phyloP scores from a whole-genome alignment of 2,329 filamentous ascomycete genomes.

The Xylaria sp. region DNA sequence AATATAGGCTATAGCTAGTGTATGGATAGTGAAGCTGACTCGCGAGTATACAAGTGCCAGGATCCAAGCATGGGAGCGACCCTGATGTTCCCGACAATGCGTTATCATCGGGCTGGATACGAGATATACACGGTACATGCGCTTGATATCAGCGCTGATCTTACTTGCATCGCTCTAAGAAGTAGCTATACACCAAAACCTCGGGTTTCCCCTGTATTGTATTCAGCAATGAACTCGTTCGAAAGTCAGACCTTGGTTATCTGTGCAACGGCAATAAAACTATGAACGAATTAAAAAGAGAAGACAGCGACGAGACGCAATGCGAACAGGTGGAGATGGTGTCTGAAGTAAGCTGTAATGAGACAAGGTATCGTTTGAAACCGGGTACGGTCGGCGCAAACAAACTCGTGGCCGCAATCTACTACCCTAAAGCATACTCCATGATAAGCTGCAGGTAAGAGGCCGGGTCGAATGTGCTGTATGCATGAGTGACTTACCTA shows the following conservation, averaged over 20 bases:
- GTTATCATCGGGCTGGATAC: conserved; percentile 14
- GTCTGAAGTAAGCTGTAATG: conserved; percentile 3
- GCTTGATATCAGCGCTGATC: conserved; percentile 19
- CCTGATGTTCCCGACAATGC: conserved; percentile 3
- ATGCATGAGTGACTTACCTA: conserved; percentile 20
- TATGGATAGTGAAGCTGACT: not conserved
- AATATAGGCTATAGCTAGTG: not conserved
- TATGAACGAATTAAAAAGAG: not conserved
- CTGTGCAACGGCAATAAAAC: not conserved
- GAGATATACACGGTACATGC: conserved; percentile 13
- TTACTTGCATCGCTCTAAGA: conserved; percentile 22
- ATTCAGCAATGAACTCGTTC: not conserved
- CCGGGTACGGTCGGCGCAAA: conserved; percentile 24
- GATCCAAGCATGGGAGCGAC: not conserved
- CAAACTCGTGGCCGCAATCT: conserved; percentile 17
- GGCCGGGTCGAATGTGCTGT: conserved; percentile 6
- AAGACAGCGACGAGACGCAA: not conserved
- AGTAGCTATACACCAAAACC: not conserved
- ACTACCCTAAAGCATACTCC: conserved; percentile 1
- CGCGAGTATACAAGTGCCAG: not conserved
- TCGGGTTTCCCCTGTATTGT: not conserved
- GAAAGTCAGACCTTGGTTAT: not conserved
- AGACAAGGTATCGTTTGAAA: conserved; percentile 3
- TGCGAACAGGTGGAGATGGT: conserved; percentile 15
- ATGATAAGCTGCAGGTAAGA: conserved; percentile 22